Evolutionary conservation across 176 grass and related monocot species (phyloP), one percentile per base, ranked within the genome.

Genomic region (Oryza coarctata): DNA sequence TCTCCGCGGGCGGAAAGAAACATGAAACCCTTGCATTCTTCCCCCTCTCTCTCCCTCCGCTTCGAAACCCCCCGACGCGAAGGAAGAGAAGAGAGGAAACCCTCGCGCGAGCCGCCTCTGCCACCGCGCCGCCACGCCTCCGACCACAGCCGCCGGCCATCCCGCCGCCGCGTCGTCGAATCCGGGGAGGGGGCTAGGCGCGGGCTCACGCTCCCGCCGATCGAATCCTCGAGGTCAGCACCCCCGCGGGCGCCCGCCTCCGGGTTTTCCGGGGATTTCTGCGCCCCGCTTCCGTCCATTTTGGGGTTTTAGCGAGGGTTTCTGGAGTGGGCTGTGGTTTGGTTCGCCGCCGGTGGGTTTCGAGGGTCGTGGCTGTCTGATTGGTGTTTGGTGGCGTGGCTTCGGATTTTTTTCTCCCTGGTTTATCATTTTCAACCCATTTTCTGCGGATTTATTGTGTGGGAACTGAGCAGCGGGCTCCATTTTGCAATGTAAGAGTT

Each of bases 11-110:
- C 22, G 68, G 83, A 83, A 73, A 72, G 83, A 87, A 82, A 76
- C 88, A 73, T 66, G 83, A 87, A 82, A 76, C 88, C 88, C 84
- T 86, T 49, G 88, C n/a, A n/a, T n/a, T n/a, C n/a, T n/a, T n/a
- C n/a, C n/a, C n/a, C n/a, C n/a, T n/a, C 77, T 73, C 41, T 13
- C 44, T 17, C 14, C 15, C 45, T 6, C 79, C 60, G 83, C 83
- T 82, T 82, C 73, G 83, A 86, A 89, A 82, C 73, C 73, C 73
- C 88, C 79, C 61, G 73, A 78, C 74, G 62, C 74, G 58, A 86
- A 86, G 88, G 25, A 68, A 78, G 84, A 33, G 32, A 33, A 12
- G 18, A 55, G 35, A 45, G 26, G 70, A 44, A 80, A 57, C 83
- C 83, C 79, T 86, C 50, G 50, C 45, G 68, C 69, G 81, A 68